These are phyloP conservation scores for Yamadazyma olivae DNA, from an alignment of 805 yeast genomes.

Conservation along the genomic window DNA sequence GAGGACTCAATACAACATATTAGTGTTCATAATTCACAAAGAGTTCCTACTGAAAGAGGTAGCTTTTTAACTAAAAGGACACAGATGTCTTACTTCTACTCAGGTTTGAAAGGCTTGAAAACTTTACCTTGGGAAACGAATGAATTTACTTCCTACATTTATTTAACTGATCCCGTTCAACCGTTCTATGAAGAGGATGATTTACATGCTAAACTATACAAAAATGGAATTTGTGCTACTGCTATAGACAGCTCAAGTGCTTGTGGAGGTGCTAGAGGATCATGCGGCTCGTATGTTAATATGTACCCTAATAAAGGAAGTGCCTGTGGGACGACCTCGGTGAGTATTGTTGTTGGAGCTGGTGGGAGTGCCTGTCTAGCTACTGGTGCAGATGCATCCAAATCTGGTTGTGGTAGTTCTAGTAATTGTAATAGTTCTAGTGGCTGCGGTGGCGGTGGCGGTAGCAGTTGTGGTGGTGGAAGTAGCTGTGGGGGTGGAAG, in stretches of 20 bases:
- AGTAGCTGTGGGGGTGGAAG: neutral
- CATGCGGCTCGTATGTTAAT: neutral
- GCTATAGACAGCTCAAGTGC: neutral
- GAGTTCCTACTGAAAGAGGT: neutral
- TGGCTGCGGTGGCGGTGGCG: neutral
- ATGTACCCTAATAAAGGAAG: neutral
- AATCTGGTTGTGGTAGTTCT: constrained; percentile 1
- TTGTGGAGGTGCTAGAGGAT: neutral
- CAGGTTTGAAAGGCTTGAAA: no score
- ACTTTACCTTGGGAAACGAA: constrained; percentile 1
- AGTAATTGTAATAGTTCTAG: neutral
- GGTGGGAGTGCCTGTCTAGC: neutral
- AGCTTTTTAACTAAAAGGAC: neutral
- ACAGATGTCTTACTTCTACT: no score
- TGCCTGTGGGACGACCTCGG: neutral
- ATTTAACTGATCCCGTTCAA: no score
- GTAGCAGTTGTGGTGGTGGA: constrained; percentile 1
- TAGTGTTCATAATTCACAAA: neutral
- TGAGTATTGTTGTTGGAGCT: neutral
- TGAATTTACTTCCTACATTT: no score
- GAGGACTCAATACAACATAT: neutral
- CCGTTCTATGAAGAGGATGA: no score
- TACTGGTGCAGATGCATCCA: neutral
- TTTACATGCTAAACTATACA: neutral
- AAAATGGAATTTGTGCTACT: neutral